phyloP scores from a whole-genome alignment of 176 grass and related monocot genomes.

The Eleusine coracana region DNA sequence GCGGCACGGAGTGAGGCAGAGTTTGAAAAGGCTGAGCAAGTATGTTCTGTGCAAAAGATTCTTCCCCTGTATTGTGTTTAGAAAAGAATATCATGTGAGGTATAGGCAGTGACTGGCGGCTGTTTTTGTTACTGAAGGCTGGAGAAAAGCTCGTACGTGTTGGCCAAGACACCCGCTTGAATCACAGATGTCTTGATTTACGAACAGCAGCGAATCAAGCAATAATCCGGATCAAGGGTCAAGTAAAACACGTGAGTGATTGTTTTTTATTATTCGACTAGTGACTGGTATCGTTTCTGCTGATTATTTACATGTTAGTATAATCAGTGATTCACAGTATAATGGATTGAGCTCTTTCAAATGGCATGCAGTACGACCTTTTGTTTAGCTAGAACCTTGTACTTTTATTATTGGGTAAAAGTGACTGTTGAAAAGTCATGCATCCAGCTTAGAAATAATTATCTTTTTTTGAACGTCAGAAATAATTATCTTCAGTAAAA shows the following conservation, averaged over 20 bases:
- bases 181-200: conserved; percentile 68
- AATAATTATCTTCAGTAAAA: neutral
- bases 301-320: neutral
- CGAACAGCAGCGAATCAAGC: conserved; percentile 76
- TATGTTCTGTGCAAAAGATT: neutral
- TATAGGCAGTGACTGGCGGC: neutral
- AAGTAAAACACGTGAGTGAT: conserved; percentile 70
- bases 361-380: neutral
- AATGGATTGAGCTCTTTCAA: no score
- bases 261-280: no score
- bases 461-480: no score
- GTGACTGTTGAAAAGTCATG: neutral
- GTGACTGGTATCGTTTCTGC: neutral
- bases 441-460: neutral
- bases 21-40: conserved; percentile 72
- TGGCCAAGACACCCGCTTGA: conserved; percentile 84
- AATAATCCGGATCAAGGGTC: conserved; percentile 69
- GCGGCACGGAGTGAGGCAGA: conserved; percentile 73
- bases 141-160: conserved; percentile 89
- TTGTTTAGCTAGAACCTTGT: neutral
- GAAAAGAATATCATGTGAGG: neutral
- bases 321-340: no score
- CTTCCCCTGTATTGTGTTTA: neutral
- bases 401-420: neutral
- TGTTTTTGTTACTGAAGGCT: conserved; percentile 40